phyloP scores from a whole-genome alignment of 805 yeast genomes.

The Candida insectorum region DNA sequence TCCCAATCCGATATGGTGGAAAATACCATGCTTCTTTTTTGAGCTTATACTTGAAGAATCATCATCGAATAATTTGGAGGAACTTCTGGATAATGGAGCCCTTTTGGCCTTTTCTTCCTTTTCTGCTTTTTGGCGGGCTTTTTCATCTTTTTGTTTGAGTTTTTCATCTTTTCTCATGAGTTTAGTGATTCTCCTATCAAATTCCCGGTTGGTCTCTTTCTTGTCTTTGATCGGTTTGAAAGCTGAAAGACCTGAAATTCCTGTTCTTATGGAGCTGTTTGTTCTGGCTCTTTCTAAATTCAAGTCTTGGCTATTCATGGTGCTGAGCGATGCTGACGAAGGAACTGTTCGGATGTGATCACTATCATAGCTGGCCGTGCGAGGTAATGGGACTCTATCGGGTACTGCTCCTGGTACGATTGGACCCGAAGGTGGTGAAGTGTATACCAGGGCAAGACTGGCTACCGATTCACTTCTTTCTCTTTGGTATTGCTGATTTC shows the following conservation, averaged over 20 bases:
- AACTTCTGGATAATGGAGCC: constrained; percentile 4
- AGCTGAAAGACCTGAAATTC: constrained; percentile 25
- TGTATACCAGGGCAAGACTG: constrained; percentile 2
- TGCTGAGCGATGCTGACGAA: neutral
- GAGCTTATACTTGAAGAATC: neutral
- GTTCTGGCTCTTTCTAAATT: constrained; percentile 13
- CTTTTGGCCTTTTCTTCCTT: constrained; percentile 12
- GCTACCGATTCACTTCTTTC: neutral
- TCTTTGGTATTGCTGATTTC: neutral
- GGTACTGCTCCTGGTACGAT: too few species aligned
- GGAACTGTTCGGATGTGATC: neutral
- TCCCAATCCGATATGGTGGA: too few species aligned
- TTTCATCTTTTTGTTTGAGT: too few species aligned
- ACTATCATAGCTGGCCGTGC: constrained; percentile 8
- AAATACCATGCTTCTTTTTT: neutral
- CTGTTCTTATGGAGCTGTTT: constrained; percentile 19
- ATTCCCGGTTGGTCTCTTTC: constrained; percentile 20
- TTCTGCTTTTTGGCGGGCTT: constrained; percentile 4
- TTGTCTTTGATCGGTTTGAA: constrained; percentile 22
- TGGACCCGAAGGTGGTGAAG: too few species aligned
- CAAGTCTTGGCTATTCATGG: neutral
- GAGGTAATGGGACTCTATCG: constrained; percentile 3
- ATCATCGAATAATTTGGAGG: constrained; percentile 10
- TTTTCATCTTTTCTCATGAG: constrained; percentile 31
- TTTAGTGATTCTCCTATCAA: constrained; percentile 32